These are phyloP conservation scores for Mariannaea sp. DNA, from an alignment of 2,329 filamentous ascomycete species.

Conservation along the genomic window DNA sequence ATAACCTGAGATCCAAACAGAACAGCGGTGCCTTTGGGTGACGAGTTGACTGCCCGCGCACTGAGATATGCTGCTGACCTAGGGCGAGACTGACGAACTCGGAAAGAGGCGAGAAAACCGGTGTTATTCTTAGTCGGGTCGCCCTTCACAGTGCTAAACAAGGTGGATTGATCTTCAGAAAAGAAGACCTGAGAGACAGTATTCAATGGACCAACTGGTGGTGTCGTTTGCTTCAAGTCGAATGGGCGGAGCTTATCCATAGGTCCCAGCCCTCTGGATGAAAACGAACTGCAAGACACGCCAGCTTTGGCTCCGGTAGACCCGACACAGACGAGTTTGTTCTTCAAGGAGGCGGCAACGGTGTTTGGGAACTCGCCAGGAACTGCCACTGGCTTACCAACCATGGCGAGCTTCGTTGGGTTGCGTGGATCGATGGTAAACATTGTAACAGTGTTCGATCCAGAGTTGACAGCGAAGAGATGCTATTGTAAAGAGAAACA, in stretches of 20 bases:
- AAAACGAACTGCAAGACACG: conserved; percentile 51
- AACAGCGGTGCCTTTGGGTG: conserved; percentile 59
- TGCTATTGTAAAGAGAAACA: conserved; percentile 43
- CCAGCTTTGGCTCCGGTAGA: conserved; percentile 51
- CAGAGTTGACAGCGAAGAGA: conserved; percentile 59
- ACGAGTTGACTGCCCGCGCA: conserved; percentile 42
- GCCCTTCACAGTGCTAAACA: conserved; percentile 66
- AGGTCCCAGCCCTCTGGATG: conserved; percentile 42
- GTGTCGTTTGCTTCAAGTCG: conserved; percentile 59
- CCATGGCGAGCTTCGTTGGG: conserved; percentile 49
- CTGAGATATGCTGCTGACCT: neutral
- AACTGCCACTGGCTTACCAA: conserved; percentile 49
- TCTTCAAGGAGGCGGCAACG: conserved; percentile 51
- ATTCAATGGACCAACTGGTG: conserved; percentile 61
- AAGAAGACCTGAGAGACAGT: conserved; percentile 66
- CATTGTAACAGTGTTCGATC: conserved; percentile 58
- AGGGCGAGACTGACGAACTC: conserved; percentile 42
- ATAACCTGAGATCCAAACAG: conserved; percentile 59
- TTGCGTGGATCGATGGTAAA: conserved; percentile 49
- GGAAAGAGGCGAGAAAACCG: conserved; percentile 59
- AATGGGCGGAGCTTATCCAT: conserved; percentile 55
- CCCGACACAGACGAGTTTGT: conserved; percentile 53
- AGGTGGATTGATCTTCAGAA: conserved; percentile 54
- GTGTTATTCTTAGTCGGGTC: conserved; percentile 58
- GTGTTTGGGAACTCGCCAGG: conserved; percentile 59